phyloP scores from a whole-genome alignment of 805 yeast species.

The Metschnikowia arizonensis region DNA sequence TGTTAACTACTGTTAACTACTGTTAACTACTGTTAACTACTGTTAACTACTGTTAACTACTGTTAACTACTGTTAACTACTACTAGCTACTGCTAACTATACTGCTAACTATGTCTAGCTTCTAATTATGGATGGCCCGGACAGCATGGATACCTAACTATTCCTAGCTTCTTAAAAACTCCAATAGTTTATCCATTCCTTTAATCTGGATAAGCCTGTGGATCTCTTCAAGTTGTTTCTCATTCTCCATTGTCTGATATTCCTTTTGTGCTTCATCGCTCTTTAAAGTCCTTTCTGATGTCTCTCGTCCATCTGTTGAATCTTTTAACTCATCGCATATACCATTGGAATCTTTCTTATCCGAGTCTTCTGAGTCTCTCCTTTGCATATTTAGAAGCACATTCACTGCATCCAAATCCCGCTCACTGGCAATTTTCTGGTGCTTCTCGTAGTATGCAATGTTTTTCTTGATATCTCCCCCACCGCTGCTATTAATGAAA shows the following conservation, averaged over 20 bases:
- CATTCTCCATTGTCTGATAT: not conserved
- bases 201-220: conserved; percentile 60
- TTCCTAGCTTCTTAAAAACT: conserved; percentile 40
- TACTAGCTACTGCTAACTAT: no score
- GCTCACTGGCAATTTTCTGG: conserved; percentile 1
- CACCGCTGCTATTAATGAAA: conserved; percentile 48
- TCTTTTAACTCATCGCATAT: not conserved
- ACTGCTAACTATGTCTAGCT: no score
- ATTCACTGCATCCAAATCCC: conserved; percentile 10
- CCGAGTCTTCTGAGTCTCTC: not conserved
- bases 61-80: no score
- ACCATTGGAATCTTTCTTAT: not conserved
- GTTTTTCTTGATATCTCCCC: conserved; percentile 16
- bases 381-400: conserved; percentile 6
- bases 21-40: no score
- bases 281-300: not conserved
- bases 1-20: no score
- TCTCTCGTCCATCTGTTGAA: not conserved
- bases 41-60: no score
- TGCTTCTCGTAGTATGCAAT: conserved; percentile 24
- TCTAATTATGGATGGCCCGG: no score
- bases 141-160: no score
- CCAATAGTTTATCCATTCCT: conserved; percentile 62
- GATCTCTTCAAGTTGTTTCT: conserved; percentile 29
- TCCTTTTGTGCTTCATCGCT: not conserved